Evolutionary conservation across 441 rosid species (phyloP).

Genomic region (Adansonia gregorii): DNA sequence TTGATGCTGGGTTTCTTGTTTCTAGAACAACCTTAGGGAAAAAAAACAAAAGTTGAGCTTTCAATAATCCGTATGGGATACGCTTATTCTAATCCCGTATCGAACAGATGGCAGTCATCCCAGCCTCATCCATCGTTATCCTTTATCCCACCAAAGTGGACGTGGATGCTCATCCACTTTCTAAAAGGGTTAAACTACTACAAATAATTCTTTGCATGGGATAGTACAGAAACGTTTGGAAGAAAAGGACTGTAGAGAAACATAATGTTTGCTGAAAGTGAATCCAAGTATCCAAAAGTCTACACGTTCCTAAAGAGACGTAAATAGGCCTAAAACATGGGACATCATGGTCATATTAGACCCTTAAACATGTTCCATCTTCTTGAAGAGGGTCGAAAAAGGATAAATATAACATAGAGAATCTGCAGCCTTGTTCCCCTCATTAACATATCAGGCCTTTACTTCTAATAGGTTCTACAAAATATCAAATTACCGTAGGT

Average conservation of each 20-base stretch:
- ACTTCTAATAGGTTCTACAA: not conserved
- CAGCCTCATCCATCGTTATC: not conserved
- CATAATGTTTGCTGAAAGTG: not conserved
- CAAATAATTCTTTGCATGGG: not conserved
- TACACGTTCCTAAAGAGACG: not conserved
- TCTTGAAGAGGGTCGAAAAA: not conserved
- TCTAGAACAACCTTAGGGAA: not conserved
- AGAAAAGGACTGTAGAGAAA: slow-evolving; percentile 3
- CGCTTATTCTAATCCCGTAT: not conserved
- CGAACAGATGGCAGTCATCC: slow-evolving; percentile 2
- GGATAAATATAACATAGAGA: not conserved
- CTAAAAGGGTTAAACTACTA: not conserved
- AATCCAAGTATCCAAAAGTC: not conserved
- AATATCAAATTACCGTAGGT: not conserved
- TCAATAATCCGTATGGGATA: not conserved
- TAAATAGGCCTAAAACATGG: not conserved
- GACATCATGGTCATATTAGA: not conserved
- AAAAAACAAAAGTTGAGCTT: not conserved
- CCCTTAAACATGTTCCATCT: not conserved
- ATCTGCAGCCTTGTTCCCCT: not conserved
- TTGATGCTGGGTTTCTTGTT: not conserved
- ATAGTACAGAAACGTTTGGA: not conserved
- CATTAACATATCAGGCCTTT: not conserved
- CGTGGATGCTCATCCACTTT: not conserved
- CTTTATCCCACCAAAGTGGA: not conserved